Evolutionary conservation across 2,329 filamentous ascomycete genomes (phyloP).

Genomic region (Scytalidium lignicola): DNA sequence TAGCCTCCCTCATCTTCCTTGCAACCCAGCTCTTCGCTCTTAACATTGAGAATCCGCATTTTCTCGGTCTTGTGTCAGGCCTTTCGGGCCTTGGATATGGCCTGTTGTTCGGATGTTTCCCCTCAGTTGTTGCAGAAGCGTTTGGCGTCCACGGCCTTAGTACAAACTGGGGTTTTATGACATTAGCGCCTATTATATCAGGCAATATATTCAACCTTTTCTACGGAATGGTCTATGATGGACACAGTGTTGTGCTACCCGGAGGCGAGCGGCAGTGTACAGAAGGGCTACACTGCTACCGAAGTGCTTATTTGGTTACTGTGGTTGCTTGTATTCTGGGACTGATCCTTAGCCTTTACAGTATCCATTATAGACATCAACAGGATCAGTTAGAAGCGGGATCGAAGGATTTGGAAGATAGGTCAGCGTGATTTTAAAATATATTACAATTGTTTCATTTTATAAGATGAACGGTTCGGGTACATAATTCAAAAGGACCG

Average conservation of each 20-base stretch:
- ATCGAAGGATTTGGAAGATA: neutral
- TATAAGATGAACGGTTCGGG: too few relatives aligned
- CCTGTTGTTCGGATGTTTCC: slow-evolving; percentile 89
- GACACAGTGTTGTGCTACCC: slow-evolving; percentile 63
- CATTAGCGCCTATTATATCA: slow-evolving; percentile 77
- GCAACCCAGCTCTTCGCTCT: slow-evolving; percentile 74
- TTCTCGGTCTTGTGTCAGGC: slow-evolving; percentile 72
- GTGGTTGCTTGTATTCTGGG: slow-evolving; percentile 66
- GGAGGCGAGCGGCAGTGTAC: slow-evolving; percentile 69
- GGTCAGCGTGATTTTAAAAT: neutral
- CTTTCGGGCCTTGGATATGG: slow-evolving; percentile 88
- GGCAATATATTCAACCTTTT: slow-evolving; percentile 91
- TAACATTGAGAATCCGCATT: slow-evolving; percentile 68
- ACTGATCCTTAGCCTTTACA: slow-evolving; percentile 63
- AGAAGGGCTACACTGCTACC: slow-evolving; percentile 77
- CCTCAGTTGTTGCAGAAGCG: slow-evolving; percentile 80
- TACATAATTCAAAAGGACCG: too few relatives aligned
- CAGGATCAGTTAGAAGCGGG: neutral
- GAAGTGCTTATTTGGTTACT: slow-evolving; percentile 74
- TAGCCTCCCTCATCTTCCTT: slow-evolving; percentile 73
- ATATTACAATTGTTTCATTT: neutral
- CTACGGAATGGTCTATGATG: slow-evolving; percentile 80
- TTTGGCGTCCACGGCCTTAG: slow-evolving; percentile 87
- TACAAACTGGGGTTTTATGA: slow-evolving; percentile 97
- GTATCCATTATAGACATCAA: slow-evolving; percentile 41